Base-by-base conservation (phyloP, 257 asterid species). In the Penstemon davidsonii region DNA sequence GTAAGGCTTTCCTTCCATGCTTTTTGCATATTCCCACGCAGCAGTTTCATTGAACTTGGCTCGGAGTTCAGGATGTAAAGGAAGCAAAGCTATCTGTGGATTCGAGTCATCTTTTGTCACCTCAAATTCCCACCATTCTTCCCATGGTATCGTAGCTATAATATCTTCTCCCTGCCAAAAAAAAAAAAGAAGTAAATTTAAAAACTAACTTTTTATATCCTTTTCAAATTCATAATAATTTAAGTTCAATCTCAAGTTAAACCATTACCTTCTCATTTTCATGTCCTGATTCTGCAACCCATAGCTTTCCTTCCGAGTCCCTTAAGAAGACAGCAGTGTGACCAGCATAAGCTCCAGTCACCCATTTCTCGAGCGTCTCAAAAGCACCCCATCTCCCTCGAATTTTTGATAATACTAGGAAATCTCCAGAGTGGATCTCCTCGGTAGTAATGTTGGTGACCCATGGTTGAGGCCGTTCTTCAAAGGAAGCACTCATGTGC, bases 221-320 rank as follows among this genome's bases (percentile, higher is more conserved):
- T 25, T 2, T 25, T 25, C 33, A 25, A 25, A 25, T 25, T 25
- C 33, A 25, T 25, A 25, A 25, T 25, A 25, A 25, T 25, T 25
- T 25, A 25, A 25, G 87, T 83, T 45, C 73, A 84, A 71, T 79
- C 78, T 68, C 62, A 77, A 10, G 66, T 40, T 67, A 11, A 76
- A 52, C 40, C 25, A 39, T 67, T 76, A 91, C 97, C 93, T 86
- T 63, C 59, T 87, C 87, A 78, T 92, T 78, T 60, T 89, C 88
- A 69, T 87, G 86, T 55, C 98, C 98, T 12, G 97, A 90, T 76
- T 92, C 98, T 44, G 88, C 93, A 70, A 92, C 98, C 96, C 95
- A 90, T 52, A 92, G 83, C 71, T 85, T 85, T 67, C 96, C 96
- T 54, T 85, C 80, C 2, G 89, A 67, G 62, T 92, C 98, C 80